Conservation (phyloP, 1,139 yeast species). For the Wickerhamomyces sp. region DNA sequence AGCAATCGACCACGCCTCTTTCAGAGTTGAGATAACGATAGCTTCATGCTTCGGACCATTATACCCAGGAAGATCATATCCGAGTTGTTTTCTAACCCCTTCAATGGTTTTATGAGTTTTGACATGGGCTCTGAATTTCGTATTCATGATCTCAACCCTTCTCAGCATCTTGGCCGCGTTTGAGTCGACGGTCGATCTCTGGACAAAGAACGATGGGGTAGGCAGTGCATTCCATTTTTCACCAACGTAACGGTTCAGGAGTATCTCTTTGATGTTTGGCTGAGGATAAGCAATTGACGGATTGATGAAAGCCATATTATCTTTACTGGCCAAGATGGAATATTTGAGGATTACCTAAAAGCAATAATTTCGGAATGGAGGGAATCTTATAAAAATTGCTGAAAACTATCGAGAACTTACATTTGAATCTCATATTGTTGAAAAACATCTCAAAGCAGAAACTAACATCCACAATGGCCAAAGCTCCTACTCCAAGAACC, state of each 20-base stretch:
- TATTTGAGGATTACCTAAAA: no score
- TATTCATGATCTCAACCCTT: conserved; percentile 16
- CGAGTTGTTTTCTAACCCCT: conserved; percentile 42
- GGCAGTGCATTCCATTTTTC: conserved; percentile 35
- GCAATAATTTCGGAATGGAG: no score
- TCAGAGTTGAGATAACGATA: conserved; percentile 66
- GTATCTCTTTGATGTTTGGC: conserved; percentile 8
- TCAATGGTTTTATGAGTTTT: conserved; percentile 66
- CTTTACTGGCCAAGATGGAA: no score
- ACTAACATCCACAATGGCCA: conserved; percentile 17
- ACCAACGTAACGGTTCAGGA: conserved; percentile 25
- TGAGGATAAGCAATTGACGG: conserved; percentile 14
- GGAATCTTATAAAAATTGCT: background rate
- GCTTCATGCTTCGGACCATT: conserved; percentile 34
- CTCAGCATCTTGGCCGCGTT: conserved; percentile 40
- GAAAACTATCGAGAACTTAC: background rate
- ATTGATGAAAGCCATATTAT: conserved; percentile 8
- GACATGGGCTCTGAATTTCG: conserved; percentile 58
- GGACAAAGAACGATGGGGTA: conserved; percentile 51
- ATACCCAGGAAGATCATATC: conserved; percentile 36
- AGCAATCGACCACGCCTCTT: conserved; percentile 58
- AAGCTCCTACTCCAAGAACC: conserved; percentile 60
- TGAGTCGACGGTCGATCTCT: conserved; percentile 30
- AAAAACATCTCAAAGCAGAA: conserved; percentile 2
- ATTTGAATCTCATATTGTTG: background rate